Base-by-base conservation (phyloP, 352 stramenopile species). In the Pythium biforme region DNA sequence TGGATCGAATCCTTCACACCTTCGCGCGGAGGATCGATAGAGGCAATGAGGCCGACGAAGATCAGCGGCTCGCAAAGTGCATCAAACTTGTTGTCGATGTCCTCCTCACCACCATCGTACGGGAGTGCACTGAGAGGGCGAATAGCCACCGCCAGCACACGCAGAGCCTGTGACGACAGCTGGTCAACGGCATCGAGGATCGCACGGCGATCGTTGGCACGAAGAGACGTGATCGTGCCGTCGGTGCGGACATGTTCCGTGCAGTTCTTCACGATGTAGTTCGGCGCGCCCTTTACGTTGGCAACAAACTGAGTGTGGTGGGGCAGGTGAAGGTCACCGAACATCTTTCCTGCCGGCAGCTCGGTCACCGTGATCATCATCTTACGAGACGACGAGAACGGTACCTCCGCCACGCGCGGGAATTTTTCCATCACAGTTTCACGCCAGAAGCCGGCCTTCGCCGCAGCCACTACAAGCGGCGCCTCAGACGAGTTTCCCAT, bases 341-440 rank as follows among this genome's bases (percentile, higher is more conserved):
- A 47, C 40, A 12, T 26, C 40, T 47, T 47, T 6, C 5, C 50
- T 12, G 88, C 40, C 0, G 1, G 77, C 3, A 91, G 49, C 0
- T 68, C 55, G 37, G 88, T 84, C n/a, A 91, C 75, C 3, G 82
- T 91, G 43, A 91, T 71, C 96, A 99, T 99, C 66, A 88, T 90
- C 73, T 99, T 99, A 20, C 89, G 81, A 9, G 97, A 92, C n/a
- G 92, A 98, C 23, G 75, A 96, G 76, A 99, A 99, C 0, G 95
- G 90, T 41, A 98, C 86, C 78, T 98, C 94, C 14, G 85, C 80
- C 0, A 92, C 34, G 11, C 96, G 83, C 23, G 78, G 82, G 77
- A 80, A 92, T 65, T 81, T 54, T 2, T 70, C 19, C 15, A 86
- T 64, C 23, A 11, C 40, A 5, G 40, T 73, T 70, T 88, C 77